Conservation (phyloP, 2,329 filamentous ascomycete genomes). For the Fusarium paranaense region DNA sequence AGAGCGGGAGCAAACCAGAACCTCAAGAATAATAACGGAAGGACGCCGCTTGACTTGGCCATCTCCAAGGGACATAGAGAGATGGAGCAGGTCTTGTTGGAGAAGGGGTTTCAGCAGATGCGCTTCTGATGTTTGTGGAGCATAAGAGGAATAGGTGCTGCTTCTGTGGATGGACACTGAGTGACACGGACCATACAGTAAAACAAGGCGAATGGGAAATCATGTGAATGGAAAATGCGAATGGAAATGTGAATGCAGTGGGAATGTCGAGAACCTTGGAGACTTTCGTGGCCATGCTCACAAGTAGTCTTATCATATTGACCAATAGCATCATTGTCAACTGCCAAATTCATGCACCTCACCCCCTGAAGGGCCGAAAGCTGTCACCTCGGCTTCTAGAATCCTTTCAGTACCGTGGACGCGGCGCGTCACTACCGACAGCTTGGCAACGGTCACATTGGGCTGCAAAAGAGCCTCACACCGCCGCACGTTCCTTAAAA, state of each 20-base stretch:
- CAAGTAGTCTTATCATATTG: neutral
- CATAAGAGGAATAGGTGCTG: neutral
- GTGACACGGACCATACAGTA: neutral
- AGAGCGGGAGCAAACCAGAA: neutral
- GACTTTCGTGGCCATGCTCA: neutral
- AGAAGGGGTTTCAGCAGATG: neutral
- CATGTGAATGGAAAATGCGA: neutral
- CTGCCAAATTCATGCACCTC: neutral
- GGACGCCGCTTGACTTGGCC: neutral
- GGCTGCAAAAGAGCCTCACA: neutral
- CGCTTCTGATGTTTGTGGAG: neutral
- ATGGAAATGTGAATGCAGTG: neutral
- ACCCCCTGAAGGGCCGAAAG: neutral
- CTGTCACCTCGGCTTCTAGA: neutral
- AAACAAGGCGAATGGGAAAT: neutral
- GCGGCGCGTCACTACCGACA: neutral
- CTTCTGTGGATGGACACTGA: neutral
- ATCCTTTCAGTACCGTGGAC: neutral
- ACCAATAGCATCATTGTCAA: neutral
- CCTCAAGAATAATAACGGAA: neutral
- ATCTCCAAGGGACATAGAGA: neutral
- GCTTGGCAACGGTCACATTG: neutral
- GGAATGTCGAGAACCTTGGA: neutral
- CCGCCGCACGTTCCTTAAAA: neutral
- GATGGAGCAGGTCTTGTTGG: neutral